These are phyloP conservation scores for Mycena belliarum DNA, from an alignment of 768 basidiomycete genomes.

Conservation along the genomic window DNA sequence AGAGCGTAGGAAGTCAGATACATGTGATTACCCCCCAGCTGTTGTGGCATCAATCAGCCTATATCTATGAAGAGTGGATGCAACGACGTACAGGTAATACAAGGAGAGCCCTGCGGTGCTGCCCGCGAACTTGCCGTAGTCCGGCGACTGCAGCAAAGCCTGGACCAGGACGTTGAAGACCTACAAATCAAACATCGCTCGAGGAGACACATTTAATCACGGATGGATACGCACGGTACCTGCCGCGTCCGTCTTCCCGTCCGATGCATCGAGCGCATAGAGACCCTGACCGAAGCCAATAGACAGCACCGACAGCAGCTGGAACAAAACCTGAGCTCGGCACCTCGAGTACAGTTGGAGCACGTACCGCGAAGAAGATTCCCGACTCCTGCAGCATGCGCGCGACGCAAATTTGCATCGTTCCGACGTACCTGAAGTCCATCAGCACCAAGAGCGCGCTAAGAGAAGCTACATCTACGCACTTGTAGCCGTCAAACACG, in stretches of 20 bases:
- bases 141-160: constrained; percentile 78
- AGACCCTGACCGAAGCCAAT: constrained; percentile 86
- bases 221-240: constrained; percentile 37
- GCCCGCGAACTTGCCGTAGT: constrained; percentile 56
- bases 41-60: background rate
- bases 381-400: constrained; percentile 93
- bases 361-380: constrained; percentile 83
- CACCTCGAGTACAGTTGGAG: no score
- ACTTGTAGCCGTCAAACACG: constrained; percentile 82
- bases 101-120: constrained; percentile 64
- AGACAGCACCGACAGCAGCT: constrained; percentile 82
- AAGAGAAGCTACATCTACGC: constrained; percentile 22
- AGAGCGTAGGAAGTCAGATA: background rate
- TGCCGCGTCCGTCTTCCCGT: constrained; percentile 65
- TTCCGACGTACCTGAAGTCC: constrained; percentile 72
- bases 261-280: constrained; percentile 89
- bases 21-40: constrained; percentile 21
- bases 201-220: background rate
- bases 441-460: background rate
- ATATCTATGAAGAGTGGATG: background rate
- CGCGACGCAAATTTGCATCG: constrained; percentile 91
- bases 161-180: constrained; percentile 76
- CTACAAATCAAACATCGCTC: constrained; percentile 31
- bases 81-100: constrained; percentile 71
- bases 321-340: no score